A percentile compares a stretch with the other conserved stretches of the same genome.
Conservation (phyloP, 2,329 filamentous ascomycete genomes). For the Neurospora sp. region DNA sequence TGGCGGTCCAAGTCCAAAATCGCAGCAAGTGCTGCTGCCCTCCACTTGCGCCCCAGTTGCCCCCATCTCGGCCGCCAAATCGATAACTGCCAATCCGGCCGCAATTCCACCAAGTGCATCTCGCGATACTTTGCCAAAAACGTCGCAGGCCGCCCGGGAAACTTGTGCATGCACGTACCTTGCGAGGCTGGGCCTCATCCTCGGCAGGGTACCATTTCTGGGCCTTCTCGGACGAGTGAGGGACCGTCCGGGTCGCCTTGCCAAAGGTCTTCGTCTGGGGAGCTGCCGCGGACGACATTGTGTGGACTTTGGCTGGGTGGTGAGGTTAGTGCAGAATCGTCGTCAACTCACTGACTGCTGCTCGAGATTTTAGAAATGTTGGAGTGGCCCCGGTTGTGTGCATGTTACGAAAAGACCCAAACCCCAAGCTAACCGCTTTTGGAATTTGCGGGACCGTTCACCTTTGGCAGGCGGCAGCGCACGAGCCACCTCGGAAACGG, state of each 20-base stretch:
- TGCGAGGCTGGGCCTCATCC: conserved; percentile 80
- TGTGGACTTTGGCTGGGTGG: conserved; percentile 30
- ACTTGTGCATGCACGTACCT: conserved; percentile 59
- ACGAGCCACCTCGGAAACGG: conserved; percentile 12
- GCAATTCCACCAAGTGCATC: conserved; percentile 8
- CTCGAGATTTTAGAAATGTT: conserved; percentile 20
- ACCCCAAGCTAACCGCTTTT: conserved; percentile 20
- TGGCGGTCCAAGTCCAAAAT: not conserved
- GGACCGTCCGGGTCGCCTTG: conserved; percentile 89
- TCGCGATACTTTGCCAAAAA: not conserved
- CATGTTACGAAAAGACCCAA: conserved; percentile 18
- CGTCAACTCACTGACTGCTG: conserved; percentile 19
- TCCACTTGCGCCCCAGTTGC: not conserved
- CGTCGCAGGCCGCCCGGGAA: conserved; percentile 6
- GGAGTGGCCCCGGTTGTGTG: conserved; percentile 17
- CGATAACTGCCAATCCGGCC: conserved; percentile 2
- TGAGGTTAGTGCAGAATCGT: conserved; percentile 21
- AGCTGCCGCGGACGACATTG: conserved; percentile 64
- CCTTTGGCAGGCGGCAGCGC: conserved; percentile 9
- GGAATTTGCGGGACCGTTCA: conserved; percentile 9
- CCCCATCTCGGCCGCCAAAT: conserved; percentile 5
- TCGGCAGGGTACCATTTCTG: conserved; percentile 98
- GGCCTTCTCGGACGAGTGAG: conserved; percentile 80
- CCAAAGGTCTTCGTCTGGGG: conserved; percentile 88
- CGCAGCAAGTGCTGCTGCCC: not conserved